Conservation (phyloP, 441 rosid species). For the Theobroma grandiflorum region DNA sequence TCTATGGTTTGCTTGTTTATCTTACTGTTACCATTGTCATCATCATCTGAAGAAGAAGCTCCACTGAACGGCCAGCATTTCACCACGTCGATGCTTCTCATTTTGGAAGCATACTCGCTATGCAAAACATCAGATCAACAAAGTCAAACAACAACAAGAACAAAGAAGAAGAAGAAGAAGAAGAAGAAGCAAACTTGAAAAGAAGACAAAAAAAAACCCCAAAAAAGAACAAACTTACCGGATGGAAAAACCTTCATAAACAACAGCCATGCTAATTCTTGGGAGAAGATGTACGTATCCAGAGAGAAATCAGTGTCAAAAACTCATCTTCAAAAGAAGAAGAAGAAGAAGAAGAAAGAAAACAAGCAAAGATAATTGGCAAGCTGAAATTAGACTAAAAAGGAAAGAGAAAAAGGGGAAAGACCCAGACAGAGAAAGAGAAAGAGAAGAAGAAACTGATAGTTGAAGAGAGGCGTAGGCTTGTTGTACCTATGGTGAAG, state of each 20-base stretch:
- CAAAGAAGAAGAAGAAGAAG: not conserved
- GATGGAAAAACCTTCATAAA: slow-evolving; percentile 60
- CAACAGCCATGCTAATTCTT: slow-evolving; percentile 41
- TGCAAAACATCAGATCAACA: slow-evolving; percentile 18
- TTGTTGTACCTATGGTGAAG: not conserved
- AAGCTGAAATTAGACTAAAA: not conserved
- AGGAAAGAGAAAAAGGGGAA: not conserved
- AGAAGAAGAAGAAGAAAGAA: slow-evolving; percentile 1
- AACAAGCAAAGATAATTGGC: not conserved
- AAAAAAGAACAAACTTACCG: slow-evolving; percentile 44
- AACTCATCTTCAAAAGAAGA: not conserved
- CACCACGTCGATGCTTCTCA: slow-evolving; percentile 46
- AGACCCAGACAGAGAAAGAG: not conserved
- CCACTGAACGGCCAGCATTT: slow-evolving; percentile 64
- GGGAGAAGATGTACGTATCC: slow-evolving; percentile 5
- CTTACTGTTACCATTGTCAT: not conserved
- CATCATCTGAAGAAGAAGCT: not conserved
- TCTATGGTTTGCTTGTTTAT: slow-evolving; percentile 34
- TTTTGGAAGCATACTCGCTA: slow-evolving; percentile 53
- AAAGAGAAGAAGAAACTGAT: not conserved
- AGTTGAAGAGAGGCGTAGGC: not conserved
- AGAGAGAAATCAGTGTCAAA: slow-evolving; percentile 12
- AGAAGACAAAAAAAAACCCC: not conserved
- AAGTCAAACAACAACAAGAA: slow-evolving; percentile 3
- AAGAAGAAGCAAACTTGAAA: not conserved